Evolutionary conservation across 192 early-diverging fungal species (phyloP), one percentile per base, ranked within the genome.

Genomic region (Phlyctochytrium arcticum): DNA sequence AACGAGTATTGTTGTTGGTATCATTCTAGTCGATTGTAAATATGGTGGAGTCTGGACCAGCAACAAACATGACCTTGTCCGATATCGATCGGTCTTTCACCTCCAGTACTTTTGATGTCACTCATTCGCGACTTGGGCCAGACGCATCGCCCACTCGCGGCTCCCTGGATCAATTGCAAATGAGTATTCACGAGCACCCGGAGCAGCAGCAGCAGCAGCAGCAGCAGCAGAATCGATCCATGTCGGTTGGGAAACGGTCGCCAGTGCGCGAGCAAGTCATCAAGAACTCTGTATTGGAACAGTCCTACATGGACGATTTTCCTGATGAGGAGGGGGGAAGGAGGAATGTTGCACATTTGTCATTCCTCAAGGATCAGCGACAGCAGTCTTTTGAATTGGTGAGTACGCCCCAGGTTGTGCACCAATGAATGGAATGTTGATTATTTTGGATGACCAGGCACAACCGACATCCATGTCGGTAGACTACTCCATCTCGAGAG

Each of bases 41-140:
- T 29, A 76, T 76, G 75, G 75, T 76, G 31, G 75, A 76, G 59
- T 66, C 56, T 35, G 61, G 56, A 48, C 75, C 75, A 8, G 31
- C 29, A n/a, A 39, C 60, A 50, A 48, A 60, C 35, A n/a, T n/a
- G n/a, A 54, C 19, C 15, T 49, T 59, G 17, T n/a, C 33, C 15
- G 73, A 75, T 26, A 5, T 58, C 10, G 68, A 74, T 33, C 61
- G 68, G 57, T 76, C 71, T 3, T n/a, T 42, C 39, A n/a, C 39
- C 39, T 42, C 8, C 39, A 9, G 39, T n/a, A 42, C n/a, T 42
- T 42, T 42, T 42, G n/a, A 9, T 42, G 39, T 10, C n/a, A 42
- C 39, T 42, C 39, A 10, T 42, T 42, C 8, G n/a, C 9, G 8
- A 42, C 39, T n/a, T 42, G n/a, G n/a, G n/a, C n/a, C 39, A 42